These are phyloP conservation scores for Fusarium sterilihyphosum DNA, from an alignment of 2,329 filamentous ascomycete species.

Conservation along the genomic window DNA sequence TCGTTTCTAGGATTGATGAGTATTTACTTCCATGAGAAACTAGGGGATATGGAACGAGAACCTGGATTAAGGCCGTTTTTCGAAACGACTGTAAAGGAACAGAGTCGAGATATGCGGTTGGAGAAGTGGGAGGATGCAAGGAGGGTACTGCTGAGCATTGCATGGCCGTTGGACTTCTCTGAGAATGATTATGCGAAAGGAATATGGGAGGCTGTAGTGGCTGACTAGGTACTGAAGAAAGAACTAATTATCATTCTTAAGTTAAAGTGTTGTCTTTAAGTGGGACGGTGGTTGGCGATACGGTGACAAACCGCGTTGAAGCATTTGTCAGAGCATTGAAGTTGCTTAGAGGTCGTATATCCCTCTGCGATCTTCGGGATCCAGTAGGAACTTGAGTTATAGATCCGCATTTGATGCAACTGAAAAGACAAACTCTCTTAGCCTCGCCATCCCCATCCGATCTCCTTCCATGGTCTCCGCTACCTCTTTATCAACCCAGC, in stretches of 20 bases:
- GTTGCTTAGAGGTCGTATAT: fast-evolving
- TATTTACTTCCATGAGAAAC: not conserved
- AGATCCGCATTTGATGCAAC: fast-evolving
- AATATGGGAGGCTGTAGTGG: not conserved
- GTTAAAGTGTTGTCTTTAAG: not conserved
- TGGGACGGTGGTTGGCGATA: not conserved
- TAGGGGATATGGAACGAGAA: not conserved
- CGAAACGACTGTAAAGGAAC: not conserved
- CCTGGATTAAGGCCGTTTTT: not conserved
- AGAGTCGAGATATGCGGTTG: not conserved
- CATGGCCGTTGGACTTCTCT: not conserved
- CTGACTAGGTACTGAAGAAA: not conserved
- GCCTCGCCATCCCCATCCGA: not conserved
- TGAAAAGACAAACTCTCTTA: not conserved
- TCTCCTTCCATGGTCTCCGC: not conserved
- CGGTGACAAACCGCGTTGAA: no score
- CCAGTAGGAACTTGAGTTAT: fast-evolving
- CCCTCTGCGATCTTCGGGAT: fast-evolving
- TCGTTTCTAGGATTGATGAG: not conserved
- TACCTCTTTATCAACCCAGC: not conserved
- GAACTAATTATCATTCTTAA: not conserved
- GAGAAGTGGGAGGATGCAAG: constrained; percentile 1
- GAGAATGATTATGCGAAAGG: not conserved
- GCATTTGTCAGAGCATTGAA: not conserved
- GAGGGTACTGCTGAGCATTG: not conserved